Percentiles rank a stretch among this genome's conserved stretches.
Evolutionary conservation across 306 rosid genomes (phyloP).

Genomic region (Quercus gilva): DNA sequence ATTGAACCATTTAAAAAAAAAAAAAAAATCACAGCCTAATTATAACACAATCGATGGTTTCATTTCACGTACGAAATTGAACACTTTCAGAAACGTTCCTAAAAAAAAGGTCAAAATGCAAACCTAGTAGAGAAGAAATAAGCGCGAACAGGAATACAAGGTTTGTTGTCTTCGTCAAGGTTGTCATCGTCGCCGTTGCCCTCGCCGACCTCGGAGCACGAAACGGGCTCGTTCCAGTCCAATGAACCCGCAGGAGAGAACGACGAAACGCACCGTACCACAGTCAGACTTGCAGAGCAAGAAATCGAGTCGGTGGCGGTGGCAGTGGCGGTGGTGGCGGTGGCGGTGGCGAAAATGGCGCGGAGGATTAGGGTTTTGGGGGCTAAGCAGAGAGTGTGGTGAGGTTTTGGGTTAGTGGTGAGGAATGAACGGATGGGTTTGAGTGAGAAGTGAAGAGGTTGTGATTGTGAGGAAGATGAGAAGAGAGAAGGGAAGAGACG

Average conservation of each 20-base stretch:
- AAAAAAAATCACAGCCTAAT: too few species aligned
- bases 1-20: too few species aligned
- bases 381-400: background rate
- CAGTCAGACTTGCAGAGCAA: background rate
- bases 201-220: slow-evolving; percentile 60
- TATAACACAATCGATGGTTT: too few species aligned
- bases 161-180: slow-evolving; percentile 45
- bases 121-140: slow-evolving; percentile 85
- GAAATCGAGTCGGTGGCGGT: background rate
- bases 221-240: slow-evolving; percentile 74
- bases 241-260: slow-evolving; percentile 34
- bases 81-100: background rate
- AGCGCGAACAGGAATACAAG: slow-evolving; percentile 81
- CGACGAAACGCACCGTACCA: slow-evolving; percentile 56
- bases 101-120: background rate
- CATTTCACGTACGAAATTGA: too few species aligned
- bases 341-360: background rate
- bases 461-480: background rate
- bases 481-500: slow-evolving; percentile 29
- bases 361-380: slow-evolving; percentile 19
- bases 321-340: too few species aligned
- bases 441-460: background rate
- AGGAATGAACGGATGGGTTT: slow-evolving; percentile 28
- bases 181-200: slow-evolving; percentile 25
- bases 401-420: slow-evolving; percentile 26